phyloP scores from a whole-genome alignment of 192 early-diverging fungal species.

The Backusella tuberculispora region DNA sequence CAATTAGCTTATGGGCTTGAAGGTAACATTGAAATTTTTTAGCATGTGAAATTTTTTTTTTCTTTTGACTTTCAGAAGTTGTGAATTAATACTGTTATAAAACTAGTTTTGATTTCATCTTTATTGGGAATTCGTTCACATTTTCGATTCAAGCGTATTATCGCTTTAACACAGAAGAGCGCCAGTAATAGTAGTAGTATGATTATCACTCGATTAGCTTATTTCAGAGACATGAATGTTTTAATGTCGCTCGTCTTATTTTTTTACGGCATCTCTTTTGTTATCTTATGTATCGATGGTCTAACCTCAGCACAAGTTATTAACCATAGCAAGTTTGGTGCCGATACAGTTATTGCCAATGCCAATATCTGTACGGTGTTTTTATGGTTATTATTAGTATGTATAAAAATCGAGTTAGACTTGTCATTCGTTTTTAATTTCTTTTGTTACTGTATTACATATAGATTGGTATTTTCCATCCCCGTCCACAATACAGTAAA shows the following conservation, averaged over 20 bases:
- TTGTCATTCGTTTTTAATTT: neutral
- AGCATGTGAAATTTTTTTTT: constrained; percentile 14
- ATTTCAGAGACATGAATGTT: constrained; percentile 43
- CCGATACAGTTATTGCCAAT: constrained; percentile 28
- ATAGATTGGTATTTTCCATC: constrained; percentile 27
- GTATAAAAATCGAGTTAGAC: constrained; percentile 1
- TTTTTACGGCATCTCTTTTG: constrained; percentile 22
- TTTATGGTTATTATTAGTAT: constrained; percentile 28
- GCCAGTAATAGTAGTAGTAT: constrained; percentile 1
- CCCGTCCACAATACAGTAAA: constrained; percentile 14
- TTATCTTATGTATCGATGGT: constrained; percentile 41
- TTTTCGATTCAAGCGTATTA: constrained; percentile 31
- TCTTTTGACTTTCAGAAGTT: neutral
- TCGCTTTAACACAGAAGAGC: constrained; percentile 27
- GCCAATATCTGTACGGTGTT: constrained; percentile 27
- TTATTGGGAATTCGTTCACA: constrained; percentile 35
- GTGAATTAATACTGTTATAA: neutral
- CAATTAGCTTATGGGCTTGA: constrained; percentile 34
- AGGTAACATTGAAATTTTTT: constrained; percentile 26
- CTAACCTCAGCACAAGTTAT: constrained; percentile 20
- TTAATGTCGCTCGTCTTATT: constrained; percentile 27
- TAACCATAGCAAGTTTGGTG: constrained; percentile 30
- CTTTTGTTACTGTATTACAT: neutral
- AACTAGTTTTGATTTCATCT: constrained; percentile 20
- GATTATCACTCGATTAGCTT: constrained; percentile 29